A percentile compares a stretch with the other conserved stretches of the same genome.
Evolutionary conservation across 192 early-diverging fungal genomes (phyloP).

Genomic region (Dimargaris cristalligena): DNA sequence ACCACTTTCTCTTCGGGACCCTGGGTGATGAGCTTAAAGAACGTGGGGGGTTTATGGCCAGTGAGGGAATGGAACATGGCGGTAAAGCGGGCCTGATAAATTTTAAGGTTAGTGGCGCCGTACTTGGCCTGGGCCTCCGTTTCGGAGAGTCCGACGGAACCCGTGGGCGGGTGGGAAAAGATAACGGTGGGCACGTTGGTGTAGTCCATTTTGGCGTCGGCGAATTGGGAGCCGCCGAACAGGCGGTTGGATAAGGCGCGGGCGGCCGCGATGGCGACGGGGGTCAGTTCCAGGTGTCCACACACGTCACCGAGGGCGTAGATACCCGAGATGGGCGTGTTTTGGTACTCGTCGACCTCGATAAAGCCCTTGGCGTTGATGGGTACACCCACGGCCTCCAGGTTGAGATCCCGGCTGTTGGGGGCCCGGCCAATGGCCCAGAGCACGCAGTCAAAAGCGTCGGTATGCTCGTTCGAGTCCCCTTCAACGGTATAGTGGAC

Average conservation of each 20-base stretch:
- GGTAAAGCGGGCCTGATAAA: constrained; percentile 72
- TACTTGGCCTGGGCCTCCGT: constrained; percentile 52
- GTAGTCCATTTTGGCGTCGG: constrained; percentile 74
- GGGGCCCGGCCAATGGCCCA: constrained; percentile 86
- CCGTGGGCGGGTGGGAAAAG: constrained; percentile 83
- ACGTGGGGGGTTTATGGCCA: constrained; percentile 73
- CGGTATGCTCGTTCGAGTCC: constrained; percentile 15
- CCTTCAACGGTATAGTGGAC: constrained; percentile 26
- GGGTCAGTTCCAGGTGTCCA: constrained; percentile 81
- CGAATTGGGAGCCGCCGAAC: constrained; percentile 62
- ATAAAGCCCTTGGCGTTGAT: constrained; percentile 55
- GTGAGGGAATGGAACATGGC: constrained; percentile 83
- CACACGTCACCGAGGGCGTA: constrained; percentile 91
- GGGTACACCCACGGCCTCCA: constrained; percentile 46
- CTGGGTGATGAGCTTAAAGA: constrained; percentile 80
- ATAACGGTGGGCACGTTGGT: constrained; percentile 88
- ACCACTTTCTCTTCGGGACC: constrained; percentile 91
- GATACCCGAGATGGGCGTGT: constrained; percentile 48
- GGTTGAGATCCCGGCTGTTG: constrained; percentile 48
- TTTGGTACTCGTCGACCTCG: constrained; percentile 71
- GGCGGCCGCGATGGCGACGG: constrained; percentile 93
- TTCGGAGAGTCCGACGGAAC: constrained; percentile 82
- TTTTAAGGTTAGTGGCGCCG: constrained; percentile 64
- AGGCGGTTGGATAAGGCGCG: constrained; percentile 76
- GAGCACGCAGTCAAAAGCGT: constrained; percentile 67